Conservation (phyloP, 2,329 filamentous ascomycete species). For the Ciborinia camelliae region DNA sequence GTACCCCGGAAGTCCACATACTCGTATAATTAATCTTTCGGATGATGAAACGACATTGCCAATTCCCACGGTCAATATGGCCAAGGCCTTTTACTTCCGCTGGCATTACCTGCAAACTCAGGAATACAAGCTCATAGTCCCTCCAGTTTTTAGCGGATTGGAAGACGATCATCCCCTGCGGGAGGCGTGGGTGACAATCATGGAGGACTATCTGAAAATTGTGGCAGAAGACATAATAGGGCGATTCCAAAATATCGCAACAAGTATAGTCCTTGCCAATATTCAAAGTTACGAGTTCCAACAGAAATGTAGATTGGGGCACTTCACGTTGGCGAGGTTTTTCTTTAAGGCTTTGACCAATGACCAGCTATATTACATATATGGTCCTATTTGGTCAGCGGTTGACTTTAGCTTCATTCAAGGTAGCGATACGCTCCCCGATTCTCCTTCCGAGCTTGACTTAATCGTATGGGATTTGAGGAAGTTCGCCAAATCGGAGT, state of each 20-base stretch:
- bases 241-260: not conserved
- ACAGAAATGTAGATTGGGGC: not conserved
- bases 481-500: not conserved
- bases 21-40: not conserved
- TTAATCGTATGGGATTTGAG: not conserved
- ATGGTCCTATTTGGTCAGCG: not conserved
- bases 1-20: not conserved
- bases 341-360: not conserved
- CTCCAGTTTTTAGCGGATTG: not conserved
- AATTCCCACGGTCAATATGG: not conserved
- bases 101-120: not conserved
- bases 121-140: not conserved
- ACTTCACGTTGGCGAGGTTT: not conserved
- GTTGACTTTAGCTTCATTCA: constrained; percentile 2
- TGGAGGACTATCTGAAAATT: not conserved
- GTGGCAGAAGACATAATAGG: not conserved
- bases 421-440: not conserved
- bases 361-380: constrained; percentile 6
- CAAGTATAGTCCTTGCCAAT: constrained; percentile 1
- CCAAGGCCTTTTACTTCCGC: not conserved
- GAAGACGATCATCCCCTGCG: not conserved
- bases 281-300: not conserved
- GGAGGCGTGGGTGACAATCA: fast-evolving
- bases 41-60: not conserved
- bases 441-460: not conserved